Base-by-base conservation (phyloP, 1,284 basidiomycete species). In the Heterobasidion annosum region DNA sequence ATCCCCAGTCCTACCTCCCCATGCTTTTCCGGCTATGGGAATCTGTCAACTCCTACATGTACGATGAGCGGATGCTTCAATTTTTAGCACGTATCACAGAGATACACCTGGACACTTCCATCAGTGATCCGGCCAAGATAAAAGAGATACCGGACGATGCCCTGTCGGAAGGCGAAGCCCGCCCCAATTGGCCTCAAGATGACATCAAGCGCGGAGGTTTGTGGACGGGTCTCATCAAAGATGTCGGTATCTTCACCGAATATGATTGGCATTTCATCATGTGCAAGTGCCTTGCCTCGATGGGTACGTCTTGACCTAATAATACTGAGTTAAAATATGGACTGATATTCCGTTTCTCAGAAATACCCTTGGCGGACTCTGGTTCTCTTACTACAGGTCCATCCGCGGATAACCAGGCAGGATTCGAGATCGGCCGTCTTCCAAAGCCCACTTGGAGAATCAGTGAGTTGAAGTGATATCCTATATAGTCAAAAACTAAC, bases 211-310 rank as follows among this genome's bases (percentile, higher is more conserved):
- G 70, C 44, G 67, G 68, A 35, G 67, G 67, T 53, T 64, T 60
- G 12, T 92, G 89, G 88, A 68, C 68, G 19, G 89, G 90, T 9
- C 70, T 93, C 25, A 84, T 80, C 68, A 88, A 86, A 65, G 89
- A 91, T 63, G 82, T 93, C 45, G 90, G 90, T 32, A 88, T 98
- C 56, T 95, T 95, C 66, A 86, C 86, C 46, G 87, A 93, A 58
- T 78, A 87, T 61, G 88, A 97, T 65, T 97, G 91, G 80, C 81
- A 85, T 62, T 79, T 88, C 57, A 75, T 98, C 64, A 96, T 97
- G 91, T 88, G 88, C 63, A 95, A 95, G 72, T 93, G 90, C 67
- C 74, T 98, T 51, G 79, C 87, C 8, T 89, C 89, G 1, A 91
- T 95, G 78, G 91, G 82, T 92, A 70, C 59, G 88, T 73, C 40